phyloP scores from a whole-genome alignment of 805 yeast genomes.

The Metschnikowia henanensis region DNA sequence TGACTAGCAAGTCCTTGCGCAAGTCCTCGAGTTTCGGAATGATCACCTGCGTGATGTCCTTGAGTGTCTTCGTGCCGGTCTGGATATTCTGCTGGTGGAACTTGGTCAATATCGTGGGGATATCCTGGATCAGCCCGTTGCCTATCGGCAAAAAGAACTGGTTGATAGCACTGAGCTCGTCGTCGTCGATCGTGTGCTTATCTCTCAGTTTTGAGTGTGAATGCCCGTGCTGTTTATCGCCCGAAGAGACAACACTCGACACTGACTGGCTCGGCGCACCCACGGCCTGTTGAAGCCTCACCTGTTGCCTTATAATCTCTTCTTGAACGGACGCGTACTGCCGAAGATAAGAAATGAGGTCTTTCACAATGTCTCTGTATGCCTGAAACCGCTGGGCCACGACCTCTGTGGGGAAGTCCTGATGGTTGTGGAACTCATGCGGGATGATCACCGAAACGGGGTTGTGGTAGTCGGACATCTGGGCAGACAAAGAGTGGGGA shows the following conservation, averaged over 20 bases:
- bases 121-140: constrained; percentile 76
- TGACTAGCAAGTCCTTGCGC: constrained; percentile 71
- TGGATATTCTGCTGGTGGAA: constrained; percentile 44
- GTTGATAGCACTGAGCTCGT: constrained; percentile 35
- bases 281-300: constrained; percentile 75
- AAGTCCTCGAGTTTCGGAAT: constrained; percentile 58
- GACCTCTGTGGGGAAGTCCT: constrained; percentile 75
- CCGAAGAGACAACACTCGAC: constrained; percentile 2
- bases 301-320: constrained; percentile 80
- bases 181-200: constrained; percentile 22
- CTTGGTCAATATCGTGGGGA: constrained; percentile 66
- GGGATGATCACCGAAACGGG: constrained; percentile 44
- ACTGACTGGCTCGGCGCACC: constrained; percentile 18
- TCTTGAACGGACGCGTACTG: constrained; percentile 87
- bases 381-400: constrained; percentile 81
- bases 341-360: constrained; percentile 69
- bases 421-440: constrained; percentile 30
- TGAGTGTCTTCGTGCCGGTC: constrained; percentile 42
- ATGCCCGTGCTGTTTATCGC: constrained; percentile 13
- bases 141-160: constrained; percentile 76
- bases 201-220: constrained; percentile 6
- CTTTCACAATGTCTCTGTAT: constrained; percentile 80
- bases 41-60: constrained; percentile 47
- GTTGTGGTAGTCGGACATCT: constrained; percentile 26
- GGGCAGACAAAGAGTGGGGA: neutral